Evolutionary conservation across 768 basidiomycete genomes (phyloP), one percentile per base, ranked within the genome.

Genomic region (Tylopilus sp.): DNA sequence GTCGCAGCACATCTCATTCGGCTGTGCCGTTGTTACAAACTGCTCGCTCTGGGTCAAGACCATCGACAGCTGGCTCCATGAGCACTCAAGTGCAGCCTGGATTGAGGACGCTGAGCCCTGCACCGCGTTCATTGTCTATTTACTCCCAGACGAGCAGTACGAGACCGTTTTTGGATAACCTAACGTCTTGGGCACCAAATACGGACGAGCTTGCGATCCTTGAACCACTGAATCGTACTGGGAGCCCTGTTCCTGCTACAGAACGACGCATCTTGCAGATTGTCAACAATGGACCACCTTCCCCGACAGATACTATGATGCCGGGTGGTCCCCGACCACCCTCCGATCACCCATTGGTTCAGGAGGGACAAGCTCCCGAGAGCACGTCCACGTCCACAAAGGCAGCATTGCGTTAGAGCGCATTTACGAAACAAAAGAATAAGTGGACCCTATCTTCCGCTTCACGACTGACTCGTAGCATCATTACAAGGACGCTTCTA

Each of bases 31-130:
- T 68, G 18, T 44, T 68, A 13, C 66, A 57, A 30, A 47, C 18
- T 18, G 48, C 51, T 25, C 54, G n/a, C 9, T 53, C 46, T 2
- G 44, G 48, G 9, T 48, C 79, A 4, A 67, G 76, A 33, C 76
- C 75, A n/a, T 78, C 78, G 5, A 75, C 75, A 0, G 68, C 71
- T 15, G 69, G 70, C 22, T 79, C 79, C 21, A 61, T 65, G 44
- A 73, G 73, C 17, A 55, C 66, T 35, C 69, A 64, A 2, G 59
- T 51, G 0, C 57, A 53, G 17, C 50, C 44, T 41, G 48, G 51
- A 41, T 41, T 51, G 15, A 51, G 56, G 47, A 50, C 38, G 12
- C 39, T 31, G 17, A 50, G 51, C 36, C 43, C 52, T 18, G 50
- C 42, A 20, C 50, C 57, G 9, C 58, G 53, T 41, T 47, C 68